These are phyloP conservation scores for Adansonia gregorii DNA, from an alignment of 441 rosid species.

Conservation along the genomic window DNA sequence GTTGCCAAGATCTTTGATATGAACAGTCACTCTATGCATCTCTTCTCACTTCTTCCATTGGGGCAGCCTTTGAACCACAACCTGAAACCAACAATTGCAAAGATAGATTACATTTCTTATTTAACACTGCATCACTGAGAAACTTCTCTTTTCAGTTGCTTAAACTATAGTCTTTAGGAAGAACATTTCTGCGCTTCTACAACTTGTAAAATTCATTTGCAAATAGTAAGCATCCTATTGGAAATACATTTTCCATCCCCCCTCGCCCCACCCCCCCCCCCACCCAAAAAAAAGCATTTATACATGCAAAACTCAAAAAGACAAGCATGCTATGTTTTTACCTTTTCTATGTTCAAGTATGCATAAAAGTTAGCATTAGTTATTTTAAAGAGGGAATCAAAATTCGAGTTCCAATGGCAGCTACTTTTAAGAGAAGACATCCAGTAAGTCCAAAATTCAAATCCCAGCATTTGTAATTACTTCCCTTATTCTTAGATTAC, in stretches of 20 bases:
- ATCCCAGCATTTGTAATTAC: too few species aligned
- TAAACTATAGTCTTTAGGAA: neutral
- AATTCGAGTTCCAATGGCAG: too few species aligned
- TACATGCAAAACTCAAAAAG: neutral
- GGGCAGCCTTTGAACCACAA: constrained; percentile 81
- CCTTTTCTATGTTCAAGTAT: neutral
- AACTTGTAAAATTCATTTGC: neutral
- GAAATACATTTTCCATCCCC: neutral
- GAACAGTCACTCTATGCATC: constrained; percentile 12
- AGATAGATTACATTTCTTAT: neutral
- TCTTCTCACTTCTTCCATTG: constrained; percentile 78
- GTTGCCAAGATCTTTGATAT: neutral
- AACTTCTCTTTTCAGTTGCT: neutral
- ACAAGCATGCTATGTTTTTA: neutral
- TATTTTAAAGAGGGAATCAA: neutral
- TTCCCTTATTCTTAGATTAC: too few species aligned
- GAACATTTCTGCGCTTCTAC: too few species aligned
- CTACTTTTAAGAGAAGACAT: too few species aligned
- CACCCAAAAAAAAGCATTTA: too few species aligned
- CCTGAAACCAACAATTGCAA: constrained; percentile 43
- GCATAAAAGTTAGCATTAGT: neutral
- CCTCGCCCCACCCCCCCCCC: too few species aligned
- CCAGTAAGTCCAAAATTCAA: too few species aligned
- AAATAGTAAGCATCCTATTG: neutral
- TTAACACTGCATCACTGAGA: neutral